phyloP scores from a whole-genome alignment of 2,329 filamentous ascomycete genomes.

The Monilinia laxa region DNA sequence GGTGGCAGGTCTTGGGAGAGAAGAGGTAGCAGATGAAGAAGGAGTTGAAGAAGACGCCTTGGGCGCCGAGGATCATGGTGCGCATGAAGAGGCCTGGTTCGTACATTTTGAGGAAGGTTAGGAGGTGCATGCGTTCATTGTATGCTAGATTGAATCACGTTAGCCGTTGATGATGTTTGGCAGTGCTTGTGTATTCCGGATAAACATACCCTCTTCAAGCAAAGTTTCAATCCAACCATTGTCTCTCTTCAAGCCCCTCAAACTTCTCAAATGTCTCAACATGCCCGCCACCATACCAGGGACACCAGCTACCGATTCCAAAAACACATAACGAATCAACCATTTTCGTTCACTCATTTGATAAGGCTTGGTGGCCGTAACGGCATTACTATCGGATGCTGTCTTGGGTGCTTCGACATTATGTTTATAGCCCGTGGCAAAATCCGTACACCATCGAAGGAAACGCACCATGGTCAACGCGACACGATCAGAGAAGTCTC shows the following conservation, averaged over 20 bases:
- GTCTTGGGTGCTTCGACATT: conserved; percentile 50
- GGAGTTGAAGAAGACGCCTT: conserved; percentile 95
- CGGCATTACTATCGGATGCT: conserved; percentile 46
- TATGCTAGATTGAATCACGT: conserved; percentile 68
- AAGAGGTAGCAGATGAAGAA: conserved; percentile 88
- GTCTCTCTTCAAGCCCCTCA: conserved; percentile 83
- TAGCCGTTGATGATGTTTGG: conserved; percentile 62
- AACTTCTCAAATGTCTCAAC: conserved; percentile 81
- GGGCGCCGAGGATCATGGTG: conserved; percentile 83
- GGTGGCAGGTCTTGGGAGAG: conserved; percentile 83
- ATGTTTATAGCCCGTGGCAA: conserved; percentile 78
- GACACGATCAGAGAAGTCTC: conserved; percentile 71
- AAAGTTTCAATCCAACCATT: conserved; percentile 96
- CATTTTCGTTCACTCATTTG: conserved; percentile 82
- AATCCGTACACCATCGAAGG: conserved; percentile 77
- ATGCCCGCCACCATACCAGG: conserved; percentile 97
- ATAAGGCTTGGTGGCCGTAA: conserved; percentile 56
- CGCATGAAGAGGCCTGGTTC: conserved; percentile 83
- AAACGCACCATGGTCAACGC: conserved; percentile 76
- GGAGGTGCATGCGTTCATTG: conserved; percentile 90
- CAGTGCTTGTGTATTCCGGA: conserved; percentile 61
- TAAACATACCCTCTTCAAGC: conserved; percentile 52
- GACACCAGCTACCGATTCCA: conserved; percentile 92
- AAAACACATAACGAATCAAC: conserved; percentile 85
- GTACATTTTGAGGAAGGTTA: conserved; percentile 91